Evolutionary conservation across 1,284 basidiomycete species (phyloP).

Genomic region (Moesziomyces globuligerus): DNA sequence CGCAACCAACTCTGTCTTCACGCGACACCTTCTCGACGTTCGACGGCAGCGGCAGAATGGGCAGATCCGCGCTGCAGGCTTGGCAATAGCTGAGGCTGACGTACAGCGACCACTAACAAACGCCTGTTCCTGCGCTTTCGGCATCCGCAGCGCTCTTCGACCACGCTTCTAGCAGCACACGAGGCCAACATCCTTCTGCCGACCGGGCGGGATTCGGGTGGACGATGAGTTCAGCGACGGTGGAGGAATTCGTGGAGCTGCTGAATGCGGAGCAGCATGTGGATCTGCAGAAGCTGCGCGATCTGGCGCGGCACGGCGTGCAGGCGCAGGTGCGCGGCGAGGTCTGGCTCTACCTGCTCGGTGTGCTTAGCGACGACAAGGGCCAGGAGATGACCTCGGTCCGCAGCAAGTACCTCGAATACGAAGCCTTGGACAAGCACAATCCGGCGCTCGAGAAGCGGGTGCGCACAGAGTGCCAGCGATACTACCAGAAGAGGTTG

Average conservation of each 20-base stretch:
- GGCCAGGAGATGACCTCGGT: constrained; percentile 66
- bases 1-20: too few relatives aligned
- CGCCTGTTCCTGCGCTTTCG: too few relatives aligned
- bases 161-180: not conserved
- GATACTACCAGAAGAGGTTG: constrained; percentile 62
- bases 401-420: constrained; percentile 61
- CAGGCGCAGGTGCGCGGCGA: constrained; percentile 63
- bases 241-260: constrained; percentile 62
- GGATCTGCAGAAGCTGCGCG: constrained; percentile 60
- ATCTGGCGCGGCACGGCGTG: constrained; percentile 62
- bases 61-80: too few relatives aligned
- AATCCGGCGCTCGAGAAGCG: constrained; percentile 60
- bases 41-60: too few relatives aligned
- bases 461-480: constrained; percentile 57
- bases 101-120: too few relatives aligned
- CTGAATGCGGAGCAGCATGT: constrained; percentile 64
- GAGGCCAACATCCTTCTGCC: not conserved
- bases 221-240: constrained; percentile 54
- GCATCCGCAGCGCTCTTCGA: too few relatives aligned
- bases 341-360: constrained; percentile 66
- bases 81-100: too few relatives aligned
- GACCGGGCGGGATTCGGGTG: not conserved
- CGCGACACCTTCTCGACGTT: too few relatives aligned
- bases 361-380: constrained; percentile 65
- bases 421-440: constrained; percentile 63